Evolutionary conservation across 225 moss, liverwort and hornwort genomes (phyloP).

Genomic region (Straminergon stramineum): DNA sequence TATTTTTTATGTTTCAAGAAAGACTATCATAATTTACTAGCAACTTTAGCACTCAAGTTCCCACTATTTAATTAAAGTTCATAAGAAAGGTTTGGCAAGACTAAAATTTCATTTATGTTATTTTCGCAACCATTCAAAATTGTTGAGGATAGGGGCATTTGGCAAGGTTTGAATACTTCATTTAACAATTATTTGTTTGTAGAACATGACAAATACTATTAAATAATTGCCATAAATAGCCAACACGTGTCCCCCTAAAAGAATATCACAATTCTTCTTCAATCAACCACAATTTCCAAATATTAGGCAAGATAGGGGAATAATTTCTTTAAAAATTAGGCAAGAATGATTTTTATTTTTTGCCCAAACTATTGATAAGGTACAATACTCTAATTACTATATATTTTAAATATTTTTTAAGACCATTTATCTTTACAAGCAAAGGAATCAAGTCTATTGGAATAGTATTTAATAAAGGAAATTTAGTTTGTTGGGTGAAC

Average conservation of each 20-base stretch:
- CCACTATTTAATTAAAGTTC: background rate
- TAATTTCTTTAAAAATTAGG: no score
- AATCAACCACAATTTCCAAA: background rate
- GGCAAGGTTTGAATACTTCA: background rate
- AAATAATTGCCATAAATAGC: background rate
- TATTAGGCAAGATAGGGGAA: background rate
- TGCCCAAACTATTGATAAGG: no score
- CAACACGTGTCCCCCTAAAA: background rate
- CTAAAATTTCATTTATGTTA: background rate
- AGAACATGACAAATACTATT: background rate
- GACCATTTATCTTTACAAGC: no score
- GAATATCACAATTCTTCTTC: background rate
- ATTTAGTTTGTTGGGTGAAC: no score
- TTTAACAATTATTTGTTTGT: background rate
- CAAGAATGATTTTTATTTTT: no score
- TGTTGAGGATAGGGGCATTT: accelerated
- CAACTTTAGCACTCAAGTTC: background rate
- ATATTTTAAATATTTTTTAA: no score
- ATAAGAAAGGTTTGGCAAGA: background rate
- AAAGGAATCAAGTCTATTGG: accelerated
- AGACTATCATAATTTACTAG: background rate
- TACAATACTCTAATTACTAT: no score
- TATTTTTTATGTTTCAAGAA: background rate
- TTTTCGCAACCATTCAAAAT: background rate
- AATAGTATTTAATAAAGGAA: background rate